phyloP scores from a whole-genome alignment of 2,329 filamentous ascomycete genomes.

The Leptosphaerulina australis region DNA sequence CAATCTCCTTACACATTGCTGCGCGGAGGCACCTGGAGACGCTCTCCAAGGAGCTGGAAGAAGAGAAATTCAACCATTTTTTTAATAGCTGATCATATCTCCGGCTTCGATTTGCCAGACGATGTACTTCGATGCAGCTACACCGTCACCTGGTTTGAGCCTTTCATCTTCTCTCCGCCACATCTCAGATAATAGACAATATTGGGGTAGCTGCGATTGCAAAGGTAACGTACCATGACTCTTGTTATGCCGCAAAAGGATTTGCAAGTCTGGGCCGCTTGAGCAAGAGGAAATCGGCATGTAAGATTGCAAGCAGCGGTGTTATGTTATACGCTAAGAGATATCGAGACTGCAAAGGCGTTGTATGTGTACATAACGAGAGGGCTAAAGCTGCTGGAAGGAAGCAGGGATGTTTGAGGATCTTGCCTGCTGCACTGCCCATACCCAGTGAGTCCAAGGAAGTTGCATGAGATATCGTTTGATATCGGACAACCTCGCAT shows the following conservation, averaged over 20 bases:
- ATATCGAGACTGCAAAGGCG: conserved; percentile 54
- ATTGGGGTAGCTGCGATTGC: conserved; percentile 72
- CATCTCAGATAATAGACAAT: conserved; percentile 68
- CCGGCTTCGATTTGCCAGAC: conserved; percentile 66
- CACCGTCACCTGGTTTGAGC: conserved; percentile 65
- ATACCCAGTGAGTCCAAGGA: conserved; percentile 68
- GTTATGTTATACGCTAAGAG: conserved; percentile 59
- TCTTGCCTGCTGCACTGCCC: conserved; percentile 68
- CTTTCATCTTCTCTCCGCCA: conserved; percentile 73
- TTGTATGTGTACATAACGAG: conserved; percentile 61
- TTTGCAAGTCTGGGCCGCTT: conserved; percentile 70
- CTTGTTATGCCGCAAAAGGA: conserved; percentile 67
- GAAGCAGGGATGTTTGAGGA: conserved; percentile 64
- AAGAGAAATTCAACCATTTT: conserved; percentile 46
- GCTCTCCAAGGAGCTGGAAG: conserved; percentile 56
- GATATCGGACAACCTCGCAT: conserved; percentile 54
- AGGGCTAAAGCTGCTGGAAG: conserved; percentile 55
- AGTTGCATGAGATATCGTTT: conserved; percentile 65
- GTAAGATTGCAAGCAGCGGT: conserved; percentile 64
- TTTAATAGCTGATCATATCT: conserved; percentile 56
- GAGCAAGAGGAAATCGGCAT: conserved; percentile 59
- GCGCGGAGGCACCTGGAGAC: conserved; percentile 61
- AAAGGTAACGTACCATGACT: conserved; percentile 70
- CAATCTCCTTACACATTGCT: conserved; percentile 62
- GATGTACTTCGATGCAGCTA: conserved; percentile 63